Evolutionary conservation across 1,284 basidiomycete genomes (phyloP), one percentile per base, ranked within the genome.

Genomic region (Ganoderma meredithae): DNA sequence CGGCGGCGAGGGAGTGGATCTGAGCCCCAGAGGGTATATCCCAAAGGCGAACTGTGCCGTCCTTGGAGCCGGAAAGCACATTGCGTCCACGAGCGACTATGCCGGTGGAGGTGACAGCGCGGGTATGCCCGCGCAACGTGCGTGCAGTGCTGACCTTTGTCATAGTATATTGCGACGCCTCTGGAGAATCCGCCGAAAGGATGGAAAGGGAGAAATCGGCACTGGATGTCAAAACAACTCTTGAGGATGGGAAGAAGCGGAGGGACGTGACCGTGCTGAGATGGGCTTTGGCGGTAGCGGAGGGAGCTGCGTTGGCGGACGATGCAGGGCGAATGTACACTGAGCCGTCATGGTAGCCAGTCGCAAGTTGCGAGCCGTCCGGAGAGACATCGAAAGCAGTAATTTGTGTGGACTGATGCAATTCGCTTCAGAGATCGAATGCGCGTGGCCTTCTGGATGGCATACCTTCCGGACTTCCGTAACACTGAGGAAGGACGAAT

Each of bases 31-130:
- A 81, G 3, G 86, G 83, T 3, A 95, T 88, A 73, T 95, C 91
- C 93, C 93, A 96, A 4, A 94, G 80, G 36, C 90, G 84, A 25
- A 95, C 77, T 0, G 89, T 90, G 1, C 89, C 88, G 76, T 96
- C 94, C 65, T 87, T 85, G 6, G 88, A 86, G 0, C 81, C 78
- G 3, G 87, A 89, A 1, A 95, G 74, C 15, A 95, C 79, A 71
- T 90, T 89, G 39, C 86, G 83, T 0, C 93, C 91, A 0, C 86
- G 81, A 0, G 86, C 86, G 44, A 95, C 79, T 69, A 95, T 91
- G 2, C 82, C 85, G 0, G 86, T 86, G 3, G 84, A 83, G 0
- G 89, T 88, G 52, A 91, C 81, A 0, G 88, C 83, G 1, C 92
- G 85, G 1, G 85, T 87, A 76, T 96, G 95, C 0, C 88, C 92